Evolutionary conservation across 2,329 filamentous ascomycete species (phyloP).

Genomic region (Sporothrix inflata): DNA sequence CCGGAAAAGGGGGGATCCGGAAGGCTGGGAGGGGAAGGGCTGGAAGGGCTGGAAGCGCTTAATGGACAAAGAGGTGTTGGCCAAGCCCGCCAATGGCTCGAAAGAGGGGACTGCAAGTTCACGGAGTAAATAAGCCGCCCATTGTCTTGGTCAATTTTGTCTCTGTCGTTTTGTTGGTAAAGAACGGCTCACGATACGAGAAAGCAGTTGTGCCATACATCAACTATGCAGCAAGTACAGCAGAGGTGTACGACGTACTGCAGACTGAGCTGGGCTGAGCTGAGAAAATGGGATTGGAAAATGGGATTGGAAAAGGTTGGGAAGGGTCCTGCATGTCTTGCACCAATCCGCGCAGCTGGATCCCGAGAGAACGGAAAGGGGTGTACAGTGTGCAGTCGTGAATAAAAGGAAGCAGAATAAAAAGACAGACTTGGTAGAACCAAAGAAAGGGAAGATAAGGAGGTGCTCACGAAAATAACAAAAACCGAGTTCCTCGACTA

Average conservation of each 20-base stretch:
- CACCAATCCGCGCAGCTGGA: slow-evolving; percentile 15
- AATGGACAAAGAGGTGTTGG: slow-evolving; percentile 1
- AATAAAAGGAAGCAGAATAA: background rate
- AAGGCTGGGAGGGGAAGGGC: slow-evolving; percentile 8
- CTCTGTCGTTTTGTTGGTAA: background rate
- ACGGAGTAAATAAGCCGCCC: background rate
- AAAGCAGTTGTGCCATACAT: background rate
- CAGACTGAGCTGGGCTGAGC: slow-evolving; percentile 1
- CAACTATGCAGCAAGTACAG: background rate
- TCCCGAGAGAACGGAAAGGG: slow-evolving; percentile 12
- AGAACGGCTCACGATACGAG: background rate
- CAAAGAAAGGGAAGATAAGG: background rate
- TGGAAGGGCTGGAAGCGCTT: slow-evolving; percentile 1
- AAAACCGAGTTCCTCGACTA: background rate
- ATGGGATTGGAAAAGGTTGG: background rate
- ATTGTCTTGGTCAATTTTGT: background rate
- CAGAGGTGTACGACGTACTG: background rate
- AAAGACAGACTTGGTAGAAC: background rate
- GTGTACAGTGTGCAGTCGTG: background rate
- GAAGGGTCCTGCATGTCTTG: slow-evolving; percentile 4
- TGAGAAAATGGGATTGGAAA: slow-evolving; percentile 1
- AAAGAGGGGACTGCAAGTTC: background rate
- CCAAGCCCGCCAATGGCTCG: background rate
- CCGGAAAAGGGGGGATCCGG: background rate
- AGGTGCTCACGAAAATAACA: background rate